Conservation (phyloP, 2,329 filamentous ascomycete genomes). For the Paraconiothyrium brasiliense region DNA sequence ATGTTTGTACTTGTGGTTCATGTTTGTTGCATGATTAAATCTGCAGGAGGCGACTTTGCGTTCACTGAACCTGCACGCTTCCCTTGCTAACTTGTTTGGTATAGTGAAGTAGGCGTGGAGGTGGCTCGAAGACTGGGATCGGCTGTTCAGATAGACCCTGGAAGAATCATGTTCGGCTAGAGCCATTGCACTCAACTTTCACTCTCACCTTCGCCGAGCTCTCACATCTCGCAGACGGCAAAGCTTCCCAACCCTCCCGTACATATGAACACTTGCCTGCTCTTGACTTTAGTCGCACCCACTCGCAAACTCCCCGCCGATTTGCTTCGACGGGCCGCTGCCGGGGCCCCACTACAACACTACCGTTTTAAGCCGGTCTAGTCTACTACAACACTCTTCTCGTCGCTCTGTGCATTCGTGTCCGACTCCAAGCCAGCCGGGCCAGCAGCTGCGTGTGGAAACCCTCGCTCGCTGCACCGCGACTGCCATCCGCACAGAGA, state of each 20-base stretch:
- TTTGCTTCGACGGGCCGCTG: slow-evolving; percentile 18
- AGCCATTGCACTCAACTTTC: slow-evolving; percentile 3
- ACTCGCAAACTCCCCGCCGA: slow-evolving; percentile 10
- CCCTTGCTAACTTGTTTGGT: not conserved
- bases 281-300: not conserved
- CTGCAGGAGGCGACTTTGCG: not conserved
- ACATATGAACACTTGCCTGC: not conserved
- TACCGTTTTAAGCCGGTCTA: slow-evolving; percentile 16
- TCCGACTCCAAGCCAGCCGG: not conserved
- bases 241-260: not conserved
- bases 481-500: not conserved
- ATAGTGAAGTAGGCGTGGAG: not conserved
- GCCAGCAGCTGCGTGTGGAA: not conserved
- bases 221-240: not conserved
- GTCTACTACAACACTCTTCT: slow-evolving; percentile 6
- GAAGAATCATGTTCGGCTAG: slow-evolving; percentile 3
- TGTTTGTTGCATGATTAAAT: no score
- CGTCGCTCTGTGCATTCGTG: not conserved
- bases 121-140: slow-evolving; percentile 6
- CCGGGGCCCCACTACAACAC: slow-evolving; percentile 23
- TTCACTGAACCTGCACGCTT: not conserved
- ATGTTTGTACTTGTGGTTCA: no score
- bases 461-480: not conserved
- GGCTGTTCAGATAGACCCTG: not conserved
- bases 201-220: not conserved